phyloP scores from a whole-genome alignment of 169 alveolate genomes.

The Eimeria sp. region DNA sequence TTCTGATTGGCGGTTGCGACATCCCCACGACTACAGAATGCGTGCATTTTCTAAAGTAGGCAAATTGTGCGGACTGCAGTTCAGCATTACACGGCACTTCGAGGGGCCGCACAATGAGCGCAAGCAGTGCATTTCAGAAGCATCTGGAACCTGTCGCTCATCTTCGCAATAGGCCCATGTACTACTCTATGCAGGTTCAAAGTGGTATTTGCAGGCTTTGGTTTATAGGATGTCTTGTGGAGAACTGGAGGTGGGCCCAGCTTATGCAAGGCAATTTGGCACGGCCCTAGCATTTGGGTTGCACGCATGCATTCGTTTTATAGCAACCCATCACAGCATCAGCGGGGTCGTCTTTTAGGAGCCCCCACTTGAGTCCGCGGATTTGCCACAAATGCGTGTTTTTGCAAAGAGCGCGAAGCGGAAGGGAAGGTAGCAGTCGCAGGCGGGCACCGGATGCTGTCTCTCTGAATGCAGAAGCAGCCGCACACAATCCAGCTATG shows the following conservation, averaged over 20 bases:
- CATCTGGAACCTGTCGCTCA: neutral
- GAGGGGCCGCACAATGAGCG: neutral
- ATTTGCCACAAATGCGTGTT: slow-evolving; percentile 59
- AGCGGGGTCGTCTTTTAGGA: slow-evolving; percentile 31
- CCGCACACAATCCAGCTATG: neutral
- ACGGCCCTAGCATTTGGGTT: neutral
- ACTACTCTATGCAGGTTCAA: neutral
- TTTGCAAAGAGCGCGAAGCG: slow-evolving; percentile 34
- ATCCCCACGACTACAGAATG: neutral
- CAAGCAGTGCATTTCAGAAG: neutral
- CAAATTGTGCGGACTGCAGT: neutral
- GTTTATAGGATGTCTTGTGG: neutral
- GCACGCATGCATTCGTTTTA: neutral
- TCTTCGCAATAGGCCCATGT: neutral
- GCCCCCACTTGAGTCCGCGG: slow-evolving; percentile 58
- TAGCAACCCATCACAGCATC: neutral
- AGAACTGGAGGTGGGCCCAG: neutral
- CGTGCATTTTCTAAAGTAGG: neutral
- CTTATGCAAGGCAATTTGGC: neutral
- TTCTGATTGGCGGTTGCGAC: neutral
- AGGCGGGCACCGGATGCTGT: neutral
- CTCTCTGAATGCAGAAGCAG: slow-evolving; percentile 30
- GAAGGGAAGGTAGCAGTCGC: neutral
- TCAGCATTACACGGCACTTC: neutral
- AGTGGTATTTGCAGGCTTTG: neutral